Percentiles rank a stretch among this genome's conserved stretches.
phyloP scores from a whole-genome alignment of 2,329 filamentous ascomycete species.

The Ophiocordyceps sinensis region DNA sequence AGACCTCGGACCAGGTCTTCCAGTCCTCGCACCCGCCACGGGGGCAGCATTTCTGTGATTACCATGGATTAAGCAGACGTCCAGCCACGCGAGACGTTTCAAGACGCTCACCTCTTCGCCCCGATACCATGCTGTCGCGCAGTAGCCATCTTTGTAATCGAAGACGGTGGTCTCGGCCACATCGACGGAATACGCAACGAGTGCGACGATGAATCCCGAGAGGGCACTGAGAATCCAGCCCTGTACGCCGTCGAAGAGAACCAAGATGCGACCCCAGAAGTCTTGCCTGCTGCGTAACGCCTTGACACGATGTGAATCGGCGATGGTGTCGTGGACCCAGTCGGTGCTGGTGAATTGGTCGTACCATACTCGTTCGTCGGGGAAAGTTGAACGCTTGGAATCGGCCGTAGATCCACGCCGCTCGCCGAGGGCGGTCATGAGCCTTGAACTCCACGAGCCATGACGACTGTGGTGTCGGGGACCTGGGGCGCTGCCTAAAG shows the following conservation, averaged over 20 bases:
- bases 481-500: slow-evolving; percentile 21
- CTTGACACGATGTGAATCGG: slow-evolving; percentile 81
- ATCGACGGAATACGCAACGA: slow-evolving; percentile 79
- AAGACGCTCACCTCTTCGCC: slow-evolving; percentile 44
- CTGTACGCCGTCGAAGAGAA: slow-evolving; percentile 74
- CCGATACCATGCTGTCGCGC: slow-evolving; percentile 53
- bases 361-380: slow-evolving; percentile 91
- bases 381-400: slow-evolving; percentile 50
- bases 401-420: slow-evolving; percentile 44
- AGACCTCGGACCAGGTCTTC: slow-evolving; percentile 38
- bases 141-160: slow-evolving; percentile 86
- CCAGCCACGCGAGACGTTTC: neutral
- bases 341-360: slow-evolving; percentile 97
- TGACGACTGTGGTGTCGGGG: slow-evolving; percentile 40
- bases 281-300: slow-evolving; percentile 69
- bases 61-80: neutral
- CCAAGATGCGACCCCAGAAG: slow-evolving; percentile 62
- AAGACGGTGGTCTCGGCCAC: slow-evolving; percentile 75
- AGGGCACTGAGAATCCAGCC: slow-evolving; percentile 90
- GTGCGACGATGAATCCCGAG: slow-evolving; percentile 73
- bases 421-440: slow-evolving; percentile 47
- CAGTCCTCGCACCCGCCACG: slow-evolving; percentile 40
- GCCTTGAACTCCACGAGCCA: slow-evolving; percentile 44
- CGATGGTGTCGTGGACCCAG: slow-evolving; percentile 96
- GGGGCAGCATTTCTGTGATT: slow-evolving; percentile 36